Conservation (phyloP, 140 eudicot species). For the Senecio squalidus region DNA sequence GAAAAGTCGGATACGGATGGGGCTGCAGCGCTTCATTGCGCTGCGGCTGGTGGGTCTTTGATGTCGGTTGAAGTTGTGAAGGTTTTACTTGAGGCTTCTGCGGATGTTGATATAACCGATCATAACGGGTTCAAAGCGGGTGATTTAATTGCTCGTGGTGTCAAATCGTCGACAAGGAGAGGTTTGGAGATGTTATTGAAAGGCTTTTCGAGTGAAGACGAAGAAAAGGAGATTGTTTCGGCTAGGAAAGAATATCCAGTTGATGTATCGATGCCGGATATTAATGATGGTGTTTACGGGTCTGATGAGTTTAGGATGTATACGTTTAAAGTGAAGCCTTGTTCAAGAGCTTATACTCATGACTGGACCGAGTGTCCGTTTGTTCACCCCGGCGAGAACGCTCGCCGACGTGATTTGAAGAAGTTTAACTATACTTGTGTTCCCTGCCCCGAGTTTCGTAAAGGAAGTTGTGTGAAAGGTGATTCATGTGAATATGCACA, state of each 20-base stretch:
- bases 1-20: not conserved
- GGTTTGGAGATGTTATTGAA: not conserved
- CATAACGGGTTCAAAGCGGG: not conserved
- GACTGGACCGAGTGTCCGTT: slow-evolving; percentile 77
- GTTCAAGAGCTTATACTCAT: slow-evolving; percentile 58
- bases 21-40: not conserved
- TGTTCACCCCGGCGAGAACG: slow-evolving; percentile 62
- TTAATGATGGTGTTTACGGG: not conserved
- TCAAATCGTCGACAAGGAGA: not conserved
- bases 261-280: slow-evolving; percentile 25
- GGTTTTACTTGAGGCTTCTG: slow-evolving; percentile 3
- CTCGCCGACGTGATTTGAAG: slow-evolving; percentile 40
- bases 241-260: slow-evolving; percentile 57
- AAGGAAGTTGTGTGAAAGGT: not conserved
- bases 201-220: not conserved
- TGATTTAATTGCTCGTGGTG: not conserved
- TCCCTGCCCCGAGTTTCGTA: not conserved
- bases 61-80: no score
- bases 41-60: slow-evolving; percentile 30
- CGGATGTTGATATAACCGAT: not conserved
- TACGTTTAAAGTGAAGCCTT: no score
- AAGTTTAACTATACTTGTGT: slow-evolving; percentile 4
- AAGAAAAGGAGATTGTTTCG: slow-evolving; percentile 9
- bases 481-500: slow-evolving; percentile 18
- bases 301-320: slow-evolving; percentile 52